Conservation (phyloP, 768 basidiomycete species). For the Amanita fuliginea region DNA sequence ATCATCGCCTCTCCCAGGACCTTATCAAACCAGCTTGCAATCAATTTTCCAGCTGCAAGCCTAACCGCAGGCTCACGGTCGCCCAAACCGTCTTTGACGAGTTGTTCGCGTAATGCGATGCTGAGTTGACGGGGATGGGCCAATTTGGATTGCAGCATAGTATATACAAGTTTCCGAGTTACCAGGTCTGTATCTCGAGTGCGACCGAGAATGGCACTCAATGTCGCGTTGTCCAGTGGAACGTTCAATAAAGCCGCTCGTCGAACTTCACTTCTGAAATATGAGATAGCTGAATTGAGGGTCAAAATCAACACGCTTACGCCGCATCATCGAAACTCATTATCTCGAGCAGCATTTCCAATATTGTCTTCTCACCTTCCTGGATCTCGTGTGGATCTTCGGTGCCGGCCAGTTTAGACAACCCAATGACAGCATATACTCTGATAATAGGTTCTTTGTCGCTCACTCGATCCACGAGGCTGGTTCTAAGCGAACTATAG, state of each 20-base stretch:
- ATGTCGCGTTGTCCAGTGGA: conserved; percentile 47
- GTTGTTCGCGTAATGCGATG: conserved; percentile 71
- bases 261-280: conserved; percentile 65
- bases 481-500: conserved; percentile 54
- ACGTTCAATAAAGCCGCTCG: conserved; percentile 76
- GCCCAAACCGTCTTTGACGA: conserved; percentile 81
- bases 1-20: conserved; percentile 28
- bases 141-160: conserved; percentile 45
- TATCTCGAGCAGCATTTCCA: conserved; percentile 58
- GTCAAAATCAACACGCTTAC: conserved; percentile 20
- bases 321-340: conserved; percentile 66
- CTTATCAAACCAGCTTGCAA: conserved; percentile 74
- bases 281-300: not conserved
- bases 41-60: conserved; percentile 69
- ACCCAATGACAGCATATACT: conserved; percentile 74
- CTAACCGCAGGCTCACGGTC: conserved; percentile 81
- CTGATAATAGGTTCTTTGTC: conserved; percentile 83
- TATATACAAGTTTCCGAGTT: conserved; percentile 72
- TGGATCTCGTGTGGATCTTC: conserved; percentile 48
- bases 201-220: conserved; percentile 62
- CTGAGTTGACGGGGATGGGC: conserved; percentile 63
- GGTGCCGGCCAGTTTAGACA: conserved; percentile 70
- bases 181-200: conserved; percentile 79
- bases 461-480: conserved; percentile 64
- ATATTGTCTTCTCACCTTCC: conserved; percentile 37